Evolutionary conservation across 2,329 filamentous ascomycete genomes (phyloP), one percentile per base, ranked within the genome.

Genomic region (Arthrobotrys sinensis): DNA sequence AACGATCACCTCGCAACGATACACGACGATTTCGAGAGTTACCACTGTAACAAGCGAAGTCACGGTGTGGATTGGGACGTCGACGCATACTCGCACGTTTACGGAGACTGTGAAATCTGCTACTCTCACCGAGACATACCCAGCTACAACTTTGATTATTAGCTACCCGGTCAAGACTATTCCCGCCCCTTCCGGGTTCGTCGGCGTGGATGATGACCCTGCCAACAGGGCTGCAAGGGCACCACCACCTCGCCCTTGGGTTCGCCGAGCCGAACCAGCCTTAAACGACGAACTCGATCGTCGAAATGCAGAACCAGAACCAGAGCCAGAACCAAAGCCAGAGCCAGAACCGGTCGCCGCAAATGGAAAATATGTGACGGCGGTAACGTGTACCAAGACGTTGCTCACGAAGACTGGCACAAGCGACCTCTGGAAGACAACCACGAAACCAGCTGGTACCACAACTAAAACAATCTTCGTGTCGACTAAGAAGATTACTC

Each of bases 361-460:
- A 3, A 50, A 65, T 5, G 60, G 21, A 14, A 55, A 60, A 19
- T 50, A 66, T 45, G 50, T 52, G 2, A 52, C 40, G 1, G 70
- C 62, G 10, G 11, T 73, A 73, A 66, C 62, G 14, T 73, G 70
- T n/a, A 73, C 70, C 16, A 73, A 73, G 38, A 73, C 62, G 8
- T 52, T 66, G 19, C 7, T 73, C 14, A 73, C 70, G 21, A 73
- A 73, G 52, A 73, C 70, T 11, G 70, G 70, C 28, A 67, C 50
- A 1, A 66, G 38, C 28, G 62, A 50, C 21, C 38, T 67, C 19
- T 66, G 62, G 62, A 66, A 73, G 50, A 66, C n/a, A n/a, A n/a
- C 62, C 12, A 73, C 70, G 2, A 73, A 73, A 36, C 34, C 21
- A 2, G n/a, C n/a, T 1, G 62, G 69, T 10, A 66, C 43, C n/a